phyloP scores from a whole-genome alignment of 176 grass and related monocot genomes.

The Musa beccarii region DNA sequence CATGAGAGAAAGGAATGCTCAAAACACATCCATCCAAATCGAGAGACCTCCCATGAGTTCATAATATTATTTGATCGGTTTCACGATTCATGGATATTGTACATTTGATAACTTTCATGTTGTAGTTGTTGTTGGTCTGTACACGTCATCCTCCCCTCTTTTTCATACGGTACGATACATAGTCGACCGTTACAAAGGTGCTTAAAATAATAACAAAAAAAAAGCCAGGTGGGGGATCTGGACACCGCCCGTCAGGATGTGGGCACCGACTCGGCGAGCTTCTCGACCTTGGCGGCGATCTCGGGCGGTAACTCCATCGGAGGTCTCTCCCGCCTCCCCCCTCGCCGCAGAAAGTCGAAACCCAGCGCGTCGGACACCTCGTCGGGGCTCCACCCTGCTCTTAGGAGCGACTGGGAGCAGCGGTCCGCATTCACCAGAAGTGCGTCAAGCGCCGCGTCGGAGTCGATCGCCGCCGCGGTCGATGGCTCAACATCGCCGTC shows the following conservation, averaged over 20 bases:
- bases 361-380: conserved; percentile 82
- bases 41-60: too few relatives aligned
- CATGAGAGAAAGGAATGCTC: too few relatives aligned
- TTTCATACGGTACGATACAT: background rate
- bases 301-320: conserved; percentile 48
- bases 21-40: too few relatives aligned
- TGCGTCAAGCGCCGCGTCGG: conserved; percentile 55
- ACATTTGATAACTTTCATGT: too few relatives aligned
- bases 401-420: conserved; percentile 74
- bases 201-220: background rate
- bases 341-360: conserved; percentile 32
- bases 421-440: conserved; percentile 57
- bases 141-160: background rate
- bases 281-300: conserved; percentile 67
- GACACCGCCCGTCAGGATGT: conserved; percentile 21
- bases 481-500: conserved; percentile 40
- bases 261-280: conserved; percentile 50
- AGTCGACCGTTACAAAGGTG: background rate
- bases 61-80: too few relatives aligned
- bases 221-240: background rate
- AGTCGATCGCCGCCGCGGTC: conserved; percentile 19
- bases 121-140: background rate
- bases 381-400: conserved; percentile 84
- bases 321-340: background rate
- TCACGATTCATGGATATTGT: too few relatives aligned